These are phyloP conservation scores for Lipomyces starkeyi DNA, from an alignment of 805 yeast species.

Conservation along the genomic window DNA sequence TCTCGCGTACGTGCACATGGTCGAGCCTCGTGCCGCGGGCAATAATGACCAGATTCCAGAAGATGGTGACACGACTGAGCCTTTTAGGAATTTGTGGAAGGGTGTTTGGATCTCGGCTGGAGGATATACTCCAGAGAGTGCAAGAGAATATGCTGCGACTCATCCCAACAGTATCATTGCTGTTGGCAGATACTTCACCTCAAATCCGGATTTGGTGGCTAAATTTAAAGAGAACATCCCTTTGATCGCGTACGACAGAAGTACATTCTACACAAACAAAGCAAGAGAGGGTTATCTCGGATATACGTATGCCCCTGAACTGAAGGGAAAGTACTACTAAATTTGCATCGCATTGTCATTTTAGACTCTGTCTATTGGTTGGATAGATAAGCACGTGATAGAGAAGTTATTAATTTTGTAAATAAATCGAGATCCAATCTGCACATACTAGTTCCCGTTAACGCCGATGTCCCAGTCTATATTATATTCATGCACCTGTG, in stretches of 20 bases:
- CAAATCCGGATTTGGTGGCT: conserved; percentile 62
- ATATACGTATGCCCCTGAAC: conserved; percentile 20
- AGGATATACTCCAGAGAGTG: conserved; percentile 33
- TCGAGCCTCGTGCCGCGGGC: conserved; percentile 54
- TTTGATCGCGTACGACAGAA: conserved; percentile 55
- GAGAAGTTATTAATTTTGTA: neutral
- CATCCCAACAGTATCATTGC: conserved; percentile 45
- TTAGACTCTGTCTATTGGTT: neutral
- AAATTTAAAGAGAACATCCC: conserved; percentile 52
- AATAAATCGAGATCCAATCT: neutral
- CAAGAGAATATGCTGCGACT: conserved; percentile 26
- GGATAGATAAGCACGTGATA: neutral
- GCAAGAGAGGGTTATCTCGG: conserved; percentile 32
- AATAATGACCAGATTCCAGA: conserved; percentile 28
- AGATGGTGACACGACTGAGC: conserved; percentile 29
- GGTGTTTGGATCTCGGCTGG: conserved; percentile 39
- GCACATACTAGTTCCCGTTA: neutral
- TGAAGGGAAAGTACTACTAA: conserved; percentile 29
- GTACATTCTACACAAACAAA: conserved; percentile 52
- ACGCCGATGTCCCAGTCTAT: neutral
- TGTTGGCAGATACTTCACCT: conserved; percentile 57
- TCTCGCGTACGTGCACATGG: conserved; percentile 53
- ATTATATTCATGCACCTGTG: neutral
- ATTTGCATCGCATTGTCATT: neutral
- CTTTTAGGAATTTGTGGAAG: conserved; percentile 30